Evolutionary conservation across 106 monocot species (phyloP).

Genomic region (Phalaenopsis aphrodite): DNA sequence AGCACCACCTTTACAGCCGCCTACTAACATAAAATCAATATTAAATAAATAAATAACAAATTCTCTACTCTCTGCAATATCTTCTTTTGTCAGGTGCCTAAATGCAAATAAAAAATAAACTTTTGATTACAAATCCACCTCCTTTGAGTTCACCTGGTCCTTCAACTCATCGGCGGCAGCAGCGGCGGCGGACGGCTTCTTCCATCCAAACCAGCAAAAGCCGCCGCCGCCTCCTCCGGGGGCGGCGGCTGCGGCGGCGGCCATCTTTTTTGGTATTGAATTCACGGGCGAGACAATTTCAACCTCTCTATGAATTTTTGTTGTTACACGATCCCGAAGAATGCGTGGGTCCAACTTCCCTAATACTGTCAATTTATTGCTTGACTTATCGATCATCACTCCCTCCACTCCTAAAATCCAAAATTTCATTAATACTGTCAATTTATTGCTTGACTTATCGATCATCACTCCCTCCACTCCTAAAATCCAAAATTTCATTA

Average conservation of each 20-base stretch:
- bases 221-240: conserved; percentile 7
- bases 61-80: not conserved
- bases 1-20: conserved; percentile 23
- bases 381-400: conserved; percentile 21
- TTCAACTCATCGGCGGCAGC: not conserved
- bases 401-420: conserved; percentile 33
- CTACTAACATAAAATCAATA: too few species aligned
- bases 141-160: not conserved
- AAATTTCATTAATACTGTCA: conserved; percentile 24
- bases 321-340: conserved; percentile 42
- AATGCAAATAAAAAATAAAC: too few species aligned
- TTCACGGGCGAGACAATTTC: conserved; percentile 43
- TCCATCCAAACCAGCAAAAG: not conserved
- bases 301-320: conserved; percentile 60
- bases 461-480: conserved; percentile 33
- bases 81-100: not conserved
- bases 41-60: too few species aligned
- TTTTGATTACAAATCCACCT: not conserved
- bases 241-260: conserved; percentile 3
- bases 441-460: conserved; percentile 29
- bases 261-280: not conserved
- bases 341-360: conserved; percentile 58
- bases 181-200: not conserved
- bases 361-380: conserved; percentile 44
- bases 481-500: not conserved